Percentiles rank a stretch among this genome's conserved stretches.
phyloP scores from a whole-genome alignment of 306 rosid genomes.

The Cucumis melo region DNA sequence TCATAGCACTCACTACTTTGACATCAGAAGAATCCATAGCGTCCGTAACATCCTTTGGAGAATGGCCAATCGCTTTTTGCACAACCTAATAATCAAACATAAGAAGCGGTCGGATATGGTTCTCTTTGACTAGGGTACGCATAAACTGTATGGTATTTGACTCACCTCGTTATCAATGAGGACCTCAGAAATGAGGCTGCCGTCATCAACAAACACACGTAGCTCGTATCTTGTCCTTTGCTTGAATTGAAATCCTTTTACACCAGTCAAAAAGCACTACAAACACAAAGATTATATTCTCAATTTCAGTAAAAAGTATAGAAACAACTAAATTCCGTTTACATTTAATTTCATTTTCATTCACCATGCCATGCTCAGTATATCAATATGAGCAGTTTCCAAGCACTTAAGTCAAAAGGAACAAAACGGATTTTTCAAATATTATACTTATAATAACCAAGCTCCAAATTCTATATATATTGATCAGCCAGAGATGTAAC shows the following conservation, averaged over 20 bases:
- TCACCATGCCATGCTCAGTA: not conserved
- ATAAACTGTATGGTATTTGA: not conserved
- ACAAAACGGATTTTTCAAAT: not conserved
- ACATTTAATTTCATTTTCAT: not conserved
- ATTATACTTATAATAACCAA: not conserved
- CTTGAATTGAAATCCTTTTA: conserved; percentile 68
- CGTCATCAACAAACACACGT: conserved; percentile 71
- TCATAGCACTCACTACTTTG: conserved; percentile 33
- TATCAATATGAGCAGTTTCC: not conserved
- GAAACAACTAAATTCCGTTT: not conserved
- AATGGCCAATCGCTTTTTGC: conserved; percentile 55
- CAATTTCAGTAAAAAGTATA: not conserved
- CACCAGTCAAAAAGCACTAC: conserved; percentile 87
- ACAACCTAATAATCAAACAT: conserved; percentile 40
- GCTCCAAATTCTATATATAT: not conserved
- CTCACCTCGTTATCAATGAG: conserved; percentile 68
- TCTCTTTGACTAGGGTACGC: not conserved
- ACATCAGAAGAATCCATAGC: conserved; percentile 58
- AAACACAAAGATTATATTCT: not conserved
- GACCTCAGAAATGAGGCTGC: conserved; percentile 78
- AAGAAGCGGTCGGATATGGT: not conserved
- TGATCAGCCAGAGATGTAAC: not conserved
- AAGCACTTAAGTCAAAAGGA: not conserved
- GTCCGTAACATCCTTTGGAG: conserved; percentile 57
- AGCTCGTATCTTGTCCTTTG: conserved; percentile 54